Evolutionary conservation across 345 rosid genomes (phyloP), one percentile per base, ranked within the genome.

Genomic region (Litchi chinensis): DNA sequence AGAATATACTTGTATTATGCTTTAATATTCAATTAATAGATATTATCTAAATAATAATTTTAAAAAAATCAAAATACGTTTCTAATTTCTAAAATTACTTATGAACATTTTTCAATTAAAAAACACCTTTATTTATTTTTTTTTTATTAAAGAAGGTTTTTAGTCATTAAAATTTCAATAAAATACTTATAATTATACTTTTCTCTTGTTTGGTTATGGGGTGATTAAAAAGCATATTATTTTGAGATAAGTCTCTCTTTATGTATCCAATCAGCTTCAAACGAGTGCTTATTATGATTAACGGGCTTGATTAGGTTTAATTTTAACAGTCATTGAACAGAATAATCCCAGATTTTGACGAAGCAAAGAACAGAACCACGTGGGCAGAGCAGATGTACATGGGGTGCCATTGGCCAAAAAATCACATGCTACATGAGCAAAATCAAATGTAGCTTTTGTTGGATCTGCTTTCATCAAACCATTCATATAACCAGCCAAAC

Each of bases 401-500:
- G 46, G 74, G 41, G 28, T 26, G 28, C 28, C 26, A 50, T 21
- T 24, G 62, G 26, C 66, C 37, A 32, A 52, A 41, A 22, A 63
- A 75, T 75, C 65, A n/a, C 21, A n/a, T 41, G 70, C 79, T 68
- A 40, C 71, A 4, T 28, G 77, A n/a, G 26, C 76, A 70, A 64
- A 68, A 32, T 32, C 37, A 32, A 32, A 32, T 32, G 37, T 32
- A 32, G 37, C 37, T 2, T 32, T 32, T 63, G 19, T 48, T 22
- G 12, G 60, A 22, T 40, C 4, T 73, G 3, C 15, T 59, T 6
- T 60, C n/a, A 12, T 8, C 3, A 40, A 3, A 13, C 15, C 10
- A 19, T 3, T 16, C 50, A 8, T 50, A 15, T 12, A 24, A 32
- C 40, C 9, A 60, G 24, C 13, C 56, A n/a, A 57, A 15, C 19